Conservation (phyloP, 805 yeast species). For the Cephaloascus fragrans region DNA sequence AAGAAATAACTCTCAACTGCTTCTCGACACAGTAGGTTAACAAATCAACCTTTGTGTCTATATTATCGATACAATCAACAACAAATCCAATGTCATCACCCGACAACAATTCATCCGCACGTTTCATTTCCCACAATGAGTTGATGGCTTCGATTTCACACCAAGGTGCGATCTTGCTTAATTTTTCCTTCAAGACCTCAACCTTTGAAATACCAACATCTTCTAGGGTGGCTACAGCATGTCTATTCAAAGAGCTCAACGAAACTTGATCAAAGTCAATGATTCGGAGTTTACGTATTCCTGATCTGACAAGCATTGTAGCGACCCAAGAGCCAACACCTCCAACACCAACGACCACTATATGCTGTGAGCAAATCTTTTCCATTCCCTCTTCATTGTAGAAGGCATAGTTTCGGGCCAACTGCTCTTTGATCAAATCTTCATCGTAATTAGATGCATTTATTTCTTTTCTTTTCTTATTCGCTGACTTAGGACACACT, state of each 20-base stretch:
- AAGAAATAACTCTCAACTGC: slow-evolving; percentile 62
- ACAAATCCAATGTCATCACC: slow-evolving; percentile 61
- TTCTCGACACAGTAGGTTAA: slow-evolving; percentile 60
- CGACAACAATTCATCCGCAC: slow-evolving; percentile 51
- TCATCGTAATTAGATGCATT: slow-evolving; percentile 35
- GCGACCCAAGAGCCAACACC: slow-evolving; percentile 98
- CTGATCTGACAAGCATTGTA: slow-evolving; percentile 86
- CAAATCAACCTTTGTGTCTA: slow-evolving; percentile 92
- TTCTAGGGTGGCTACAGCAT: slow-evolving; percentile 81
- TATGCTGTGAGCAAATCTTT: slow-evolving; percentile 57
- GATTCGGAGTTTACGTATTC: slow-evolving; percentile 67
- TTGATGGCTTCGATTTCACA: slow-evolving; percentile 67
- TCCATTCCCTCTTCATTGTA: slow-evolving; percentile 78
- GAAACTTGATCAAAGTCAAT: slow-evolving; percentile 97
- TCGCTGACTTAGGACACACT: too few species aligned
- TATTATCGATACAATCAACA: slow-evolving; percentile 93
- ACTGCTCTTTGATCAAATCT: slow-evolving; percentile 77
- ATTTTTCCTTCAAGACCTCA: slow-evolving; percentile 60
- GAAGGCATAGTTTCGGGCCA: slow-evolving; percentile 90
- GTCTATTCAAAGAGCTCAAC: slow-evolving; percentile 83
- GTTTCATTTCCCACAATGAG: slow-evolving; percentile 64
- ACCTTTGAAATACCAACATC: slow-evolving; percentile 95
- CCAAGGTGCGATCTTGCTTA: slow-evolving; percentile 88
- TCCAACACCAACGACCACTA: slow-evolving; percentile 88
- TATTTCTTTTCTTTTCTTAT: too few species aligned